phyloP scores from a whole-genome alignment of 805 yeast genomes.

The Candida ovalis region DNA sequence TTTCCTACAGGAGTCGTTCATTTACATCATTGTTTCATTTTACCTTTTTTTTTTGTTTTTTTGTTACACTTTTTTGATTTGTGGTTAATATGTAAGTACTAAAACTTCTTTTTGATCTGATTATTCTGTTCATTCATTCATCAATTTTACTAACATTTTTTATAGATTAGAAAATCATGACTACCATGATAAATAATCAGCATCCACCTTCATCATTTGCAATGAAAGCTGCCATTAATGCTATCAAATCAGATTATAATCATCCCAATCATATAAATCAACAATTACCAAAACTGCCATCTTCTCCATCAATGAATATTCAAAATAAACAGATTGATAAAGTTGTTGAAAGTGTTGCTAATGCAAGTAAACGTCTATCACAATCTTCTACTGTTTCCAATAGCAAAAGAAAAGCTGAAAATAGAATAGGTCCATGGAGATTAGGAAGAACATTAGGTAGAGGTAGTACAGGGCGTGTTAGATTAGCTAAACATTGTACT shows the following conservation, averaged over 20 bases:
- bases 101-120: no score
- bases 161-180: background rate
- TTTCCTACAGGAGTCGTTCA: no score
- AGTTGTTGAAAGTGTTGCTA: slow-evolving; percentile 36
- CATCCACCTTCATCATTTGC: slow-evolving; percentile 23
- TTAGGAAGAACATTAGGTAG: slow-evolving; percentile 75
- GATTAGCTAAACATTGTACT: slow-evolving; percentile 63
- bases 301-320: background rate
- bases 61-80: no score
- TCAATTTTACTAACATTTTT: background rate
- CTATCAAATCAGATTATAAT: slow-evolving; percentile 5
- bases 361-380: slow-evolving; percentile 34
- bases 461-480: slow-evolving; percentile 80
- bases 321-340: slow-evolving; percentile 38
- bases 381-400: slow-evolving; percentile 38
- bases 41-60: no score
- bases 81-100: no score
- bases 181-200: slow-evolving; percentile 1
- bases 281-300: background rate
- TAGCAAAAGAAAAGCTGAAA: slow-evolving; percentile 34
- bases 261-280: slow-evolving; percentile 1
- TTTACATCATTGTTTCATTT: no score
- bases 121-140: no score
- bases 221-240: slow-evolving; percentile 23
- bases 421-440: slow-evolving; percentile 75